These are phyloP conservation scores for Trichoderma guizhouense DNA, from an alignment of 2,329 filamentous ascomycete species.

Conservation along the genomic window DNA sequence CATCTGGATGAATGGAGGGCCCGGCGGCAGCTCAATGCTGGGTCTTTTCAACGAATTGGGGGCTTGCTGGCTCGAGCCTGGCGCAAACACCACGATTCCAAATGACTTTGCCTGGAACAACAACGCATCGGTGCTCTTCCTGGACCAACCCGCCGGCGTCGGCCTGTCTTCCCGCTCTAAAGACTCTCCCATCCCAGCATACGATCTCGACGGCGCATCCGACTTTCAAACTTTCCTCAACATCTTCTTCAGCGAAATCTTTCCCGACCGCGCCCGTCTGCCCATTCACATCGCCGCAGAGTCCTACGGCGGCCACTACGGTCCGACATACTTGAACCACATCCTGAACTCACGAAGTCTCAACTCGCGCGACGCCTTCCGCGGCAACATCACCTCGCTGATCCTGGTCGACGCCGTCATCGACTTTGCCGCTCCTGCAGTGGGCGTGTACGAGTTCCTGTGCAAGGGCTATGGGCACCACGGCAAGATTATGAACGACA, in stretches of 20 bases:
- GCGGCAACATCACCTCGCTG: slow-evolving; percentile 64
- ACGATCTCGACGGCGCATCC: slow-evolving; percentile 41
- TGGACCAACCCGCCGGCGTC: slow-evolving; percentile 55
- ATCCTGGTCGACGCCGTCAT: slow-evolving; percentile 21
- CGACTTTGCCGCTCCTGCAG: slow-evolving; percentile 11
- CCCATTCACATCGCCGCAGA: slow-evolving; percentile 48
- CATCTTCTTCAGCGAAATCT: slow-evolving; percentile 42
- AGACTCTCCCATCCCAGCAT: slow-evolving; percentile 28
- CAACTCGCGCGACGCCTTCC: slow-evolving; percentile 19
- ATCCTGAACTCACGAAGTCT: slow-evolving; percentile 20
- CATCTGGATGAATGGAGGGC: slow-evolving; percentile 44
- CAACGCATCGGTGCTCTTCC: slow-evolving; percentile 38
- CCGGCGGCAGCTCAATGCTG: slow-evolving; percentile 20
- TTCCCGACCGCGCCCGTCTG: slow-evolving; percentile 37
- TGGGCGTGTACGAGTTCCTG: slow-evolving; percentile 22
- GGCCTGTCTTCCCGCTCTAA: slow-evolving; percentile 47
- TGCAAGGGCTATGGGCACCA: slow-evolving; percentile 13
- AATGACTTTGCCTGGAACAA: slow-evolving; percentile 24
- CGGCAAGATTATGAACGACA: slow-evolving; percentile 21
- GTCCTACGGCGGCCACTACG: slow-evolving; percentile 35
- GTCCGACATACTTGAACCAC: slow-evolving; percentile 28
- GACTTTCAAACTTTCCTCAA: slow-evolving; percentile 50
- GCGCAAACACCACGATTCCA: not conserved
- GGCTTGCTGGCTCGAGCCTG: slow-evolving; percentile 19
- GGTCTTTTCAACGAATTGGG: slow-evolving; percentile 22